Evolutionary conservation across 805 yeast genomes (phyloP).

Genomic region (Metschnikowia lunata): DNA sequence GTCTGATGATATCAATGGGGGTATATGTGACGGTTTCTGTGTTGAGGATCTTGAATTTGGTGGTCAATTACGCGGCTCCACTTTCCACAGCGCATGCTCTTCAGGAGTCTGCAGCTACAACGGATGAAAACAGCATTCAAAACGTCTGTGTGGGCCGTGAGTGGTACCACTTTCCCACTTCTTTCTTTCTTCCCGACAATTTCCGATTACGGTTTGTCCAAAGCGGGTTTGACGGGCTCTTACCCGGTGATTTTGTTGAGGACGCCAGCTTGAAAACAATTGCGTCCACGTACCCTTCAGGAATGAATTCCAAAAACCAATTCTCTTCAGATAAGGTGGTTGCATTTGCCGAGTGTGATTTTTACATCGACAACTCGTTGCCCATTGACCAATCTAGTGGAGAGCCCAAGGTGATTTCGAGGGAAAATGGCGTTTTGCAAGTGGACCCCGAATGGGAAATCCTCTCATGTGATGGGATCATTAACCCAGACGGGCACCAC

Average conservation of each 20-base stretch:
- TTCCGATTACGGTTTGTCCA: slow-evolving; percentile 62
- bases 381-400: slow-evolving; percentile 42
- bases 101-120: slow-evolving; percentile 11
- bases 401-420: slow-evolving; percentile 27
- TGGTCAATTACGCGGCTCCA: slow-evolving; percentile 71
- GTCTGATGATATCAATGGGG: slow-evolving; percentile 19
- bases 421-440: slow-evolving; percentile 14
- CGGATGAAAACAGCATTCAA: slow-evolving; percentile 15
- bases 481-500: slow-evolving; percentile 51
- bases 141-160: slow-evolving; percentile 90
- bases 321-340: slow-evolving; percentile 59
- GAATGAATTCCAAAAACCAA: slow-evolving; percentile 72
- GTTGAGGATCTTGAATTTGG: slow-evolving; percentile 57
- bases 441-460: slow-evolving; percentile 43
- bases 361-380: slow-evolving; percentile 58
- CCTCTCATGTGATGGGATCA: slow-evolving; percentile 45
- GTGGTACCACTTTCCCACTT: slow-evolving; percentile 90
- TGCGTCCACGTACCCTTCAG: slow-evolving; percentile 49
- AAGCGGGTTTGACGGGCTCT: slow-evolving; percentile 79
- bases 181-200: slow-evolving; percentile 69
- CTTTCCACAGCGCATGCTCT: slow-evolving; percentile 52
- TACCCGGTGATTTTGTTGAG: slow-evolving; percentile 83
- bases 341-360: slow-evolving; percentile 55
- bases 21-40: slow-evolving; percentile 32
- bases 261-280: slow-evolving; percentile 14